Base-by-base conservation (phyloP, 2,329 filamentous ascomycete genomes). In the Colletotrichum tofieldiae region DNA sequence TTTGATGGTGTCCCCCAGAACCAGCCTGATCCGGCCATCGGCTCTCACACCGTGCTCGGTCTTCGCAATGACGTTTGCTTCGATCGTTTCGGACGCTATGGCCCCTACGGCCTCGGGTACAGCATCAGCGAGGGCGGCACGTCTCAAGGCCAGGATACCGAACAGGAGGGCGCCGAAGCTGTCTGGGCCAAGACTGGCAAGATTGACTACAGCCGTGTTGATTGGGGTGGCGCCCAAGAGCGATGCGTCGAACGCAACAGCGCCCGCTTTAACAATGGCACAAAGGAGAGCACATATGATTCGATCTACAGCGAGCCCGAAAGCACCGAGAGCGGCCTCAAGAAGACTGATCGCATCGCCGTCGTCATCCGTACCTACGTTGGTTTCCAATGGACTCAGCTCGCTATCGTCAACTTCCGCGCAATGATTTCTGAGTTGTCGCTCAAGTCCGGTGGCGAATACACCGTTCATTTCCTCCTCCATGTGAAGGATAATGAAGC, bases 21-120 rank as follows among this genome's bases (percentile, higher is more conserved):
- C 16, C 93, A 95, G 81, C 93, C 95, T 0, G 91, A 95, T 62
- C 90, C 94, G 3, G 88, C 92, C 1, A 89, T 96, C 76, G 95
- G 95, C 4, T 95, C 93, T 0, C 92, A 96, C 78, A 86, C 90
- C 18, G 80, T 94, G 56, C 83, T 98, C 5, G 94, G 93, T 0
- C 81, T 97, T 51, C 86, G 91, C 29, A 88, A 94, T 73, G 92
- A 96, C 77, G 86, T 97, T 18, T 98, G 95, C 82, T 97, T 97
- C 79, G 95, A 98, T 78, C 90, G 95, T 7, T 97, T 94, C 78
- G 93, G 94, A 23, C 90, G 95, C 58, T 89, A 96, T 47, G 95
- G 94, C 0, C 93, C 94, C 0, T 98, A 98, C 78, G 95, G 95
- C 0, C 85, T 95, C 51, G 95, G 95, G n/a, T 97, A 97, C 81